Evolutionary conservation across 1,284 basidiomycete genomes (phyloP).

Genomic region (Serendipita sp.): DNA sequence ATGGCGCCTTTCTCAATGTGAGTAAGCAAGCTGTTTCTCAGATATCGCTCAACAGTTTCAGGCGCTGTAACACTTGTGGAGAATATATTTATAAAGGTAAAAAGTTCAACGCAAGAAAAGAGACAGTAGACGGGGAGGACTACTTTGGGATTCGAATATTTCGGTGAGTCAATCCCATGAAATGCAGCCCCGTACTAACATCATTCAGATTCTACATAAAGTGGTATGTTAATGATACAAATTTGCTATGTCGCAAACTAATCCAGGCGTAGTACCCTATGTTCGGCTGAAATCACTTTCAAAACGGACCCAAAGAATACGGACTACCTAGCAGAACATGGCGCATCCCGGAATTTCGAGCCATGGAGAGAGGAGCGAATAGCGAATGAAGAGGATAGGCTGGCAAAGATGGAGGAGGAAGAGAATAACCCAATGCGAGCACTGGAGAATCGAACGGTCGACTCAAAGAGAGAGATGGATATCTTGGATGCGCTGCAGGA

Average conservation of each 20-base stretch:
- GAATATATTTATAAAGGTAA: conserved; percentile 98
- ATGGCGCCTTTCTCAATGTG: conserved; percentile 99
- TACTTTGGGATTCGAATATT: conserved; percentile 98
- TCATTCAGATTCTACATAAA: conserved; percentile 56
- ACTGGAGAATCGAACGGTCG: conserved; percentile 80
- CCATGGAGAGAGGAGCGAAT: conserved; percentile 72
- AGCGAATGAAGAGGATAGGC: conserved; percentile 59
- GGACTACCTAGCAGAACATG: conserved; percentile 84
- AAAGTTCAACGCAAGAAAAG: conserved; percentile 98
- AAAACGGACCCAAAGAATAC: conserved; percentile 99
- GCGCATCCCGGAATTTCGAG: conserved; percentile 88
- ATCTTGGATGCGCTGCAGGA: conserved; percentile 93
- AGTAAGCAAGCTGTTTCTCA: conserved; percentile 16
- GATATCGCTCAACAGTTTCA: conserved; percentile 18
- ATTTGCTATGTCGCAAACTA: conserved; percentile 11
- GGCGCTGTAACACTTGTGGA: conserved; percentile 87
- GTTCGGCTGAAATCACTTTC: conserved; percentile 98
- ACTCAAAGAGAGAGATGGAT: conserved; percentile 97
- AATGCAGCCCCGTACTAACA: conserved; percentile 23
- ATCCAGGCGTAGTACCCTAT: conserved; percentile 50
- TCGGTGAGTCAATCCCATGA: conserved; percentile 21
- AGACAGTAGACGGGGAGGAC: conserved; percentile 91
- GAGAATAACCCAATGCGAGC: conserved; percentile 96
- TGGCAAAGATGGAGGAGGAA: conserved; percentile 69
- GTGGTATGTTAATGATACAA: conserved; percentile 33